Base-by-base conservation (phyloP, 2,329 filamentous ascomycete genomes). In the Fusarium fracticaudum region DNA sequence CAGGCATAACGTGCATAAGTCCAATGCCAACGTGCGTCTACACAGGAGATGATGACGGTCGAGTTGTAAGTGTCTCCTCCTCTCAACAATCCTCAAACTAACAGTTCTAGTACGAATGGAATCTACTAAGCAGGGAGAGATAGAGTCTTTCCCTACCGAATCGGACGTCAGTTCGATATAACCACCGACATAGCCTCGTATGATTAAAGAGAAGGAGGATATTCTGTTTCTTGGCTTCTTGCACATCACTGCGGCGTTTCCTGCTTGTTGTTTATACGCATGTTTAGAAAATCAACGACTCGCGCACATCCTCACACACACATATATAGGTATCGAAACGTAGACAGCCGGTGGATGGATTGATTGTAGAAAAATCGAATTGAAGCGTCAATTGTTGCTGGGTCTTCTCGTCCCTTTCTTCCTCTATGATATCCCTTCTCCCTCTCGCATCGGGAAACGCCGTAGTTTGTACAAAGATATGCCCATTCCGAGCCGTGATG, bases 21-120 rank as follows among this genome's bases (percentile, higher is more conserved):
- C 93, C 96, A 6, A 93, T 95, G 88, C 91, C 94, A 60, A 91
- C 92, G 72, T 89, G 92, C 71, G 91, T 98, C 15, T 98, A 98
- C 83, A 98, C 95, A 0, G 96, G 96, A 7, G 96, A 98, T 84
- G 96, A 98, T 73, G 93, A 95, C 73, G 96, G 96, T 37, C 89
- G 92, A 86, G 96, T 99, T 83, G 94, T 96, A 73, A 81, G 84
- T 81, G 14, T 26, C 9, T 8, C n/a, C 12, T 20, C 7, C 18
- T 31, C 31, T 15, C 29, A 4, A 15, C 3, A 4, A 10, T 7
- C 17, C 12, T 29, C 22, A n/a, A 15, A 47, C 73, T 78, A 38
- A 78, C 64, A 15, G n/a, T 14, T 45, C 29, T 57, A 91, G 90
- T 91, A 89, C 77, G 89, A 91, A 80, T 91, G 90, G 90, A 90